Evolutionary conservation across 352 stramenopile species (phyloP).

Genomic region (Phytophthora quininea): DNA sequence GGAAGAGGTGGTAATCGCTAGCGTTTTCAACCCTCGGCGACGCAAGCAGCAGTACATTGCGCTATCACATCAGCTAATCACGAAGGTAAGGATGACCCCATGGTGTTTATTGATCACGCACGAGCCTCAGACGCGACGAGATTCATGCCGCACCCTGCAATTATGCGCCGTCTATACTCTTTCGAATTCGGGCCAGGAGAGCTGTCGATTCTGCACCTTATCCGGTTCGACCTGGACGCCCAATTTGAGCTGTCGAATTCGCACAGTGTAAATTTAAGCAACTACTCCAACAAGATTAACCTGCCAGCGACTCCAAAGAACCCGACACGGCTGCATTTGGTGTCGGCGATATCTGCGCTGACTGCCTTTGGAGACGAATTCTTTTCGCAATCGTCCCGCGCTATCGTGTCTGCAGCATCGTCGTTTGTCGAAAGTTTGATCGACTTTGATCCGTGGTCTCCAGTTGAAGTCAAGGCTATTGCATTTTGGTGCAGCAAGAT

Average conservation of each 20-base stretch:
- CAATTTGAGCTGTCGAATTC: not conserved
- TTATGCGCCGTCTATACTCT: not conserved
- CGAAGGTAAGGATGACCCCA: conserved; percentile 4
- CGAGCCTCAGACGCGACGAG: not conserved
- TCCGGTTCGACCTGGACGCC: not conserved
- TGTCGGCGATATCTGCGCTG: not conserved
- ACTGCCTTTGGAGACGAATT: not conserved
- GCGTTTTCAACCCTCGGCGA: not conserved
- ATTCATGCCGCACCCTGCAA: conserved; percentile 8
- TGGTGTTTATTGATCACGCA: not conserved
- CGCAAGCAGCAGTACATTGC: not conserved
- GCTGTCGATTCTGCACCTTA: not conserved
- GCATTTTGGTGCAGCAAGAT: conserved; percentile 1
- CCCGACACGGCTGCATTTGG: not conserved
- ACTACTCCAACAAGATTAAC: not conserved
- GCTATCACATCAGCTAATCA: not conserved
- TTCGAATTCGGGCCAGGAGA: not conserved
- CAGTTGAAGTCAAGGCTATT: not conserved
- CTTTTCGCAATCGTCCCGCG: not conserved
- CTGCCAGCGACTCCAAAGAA: not conserved
- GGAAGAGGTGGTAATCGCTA: not conserved
- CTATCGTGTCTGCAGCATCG: not conserved
- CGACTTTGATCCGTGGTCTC: not conserved
- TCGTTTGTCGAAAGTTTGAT: not conserved
- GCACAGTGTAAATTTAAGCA: not conserved